These are phyloP conservation scores for Penicillium palitans DNA, from an alignment of 2,329 filamentous ascomycete genomes.

Conservation along the genomic window DNA sequence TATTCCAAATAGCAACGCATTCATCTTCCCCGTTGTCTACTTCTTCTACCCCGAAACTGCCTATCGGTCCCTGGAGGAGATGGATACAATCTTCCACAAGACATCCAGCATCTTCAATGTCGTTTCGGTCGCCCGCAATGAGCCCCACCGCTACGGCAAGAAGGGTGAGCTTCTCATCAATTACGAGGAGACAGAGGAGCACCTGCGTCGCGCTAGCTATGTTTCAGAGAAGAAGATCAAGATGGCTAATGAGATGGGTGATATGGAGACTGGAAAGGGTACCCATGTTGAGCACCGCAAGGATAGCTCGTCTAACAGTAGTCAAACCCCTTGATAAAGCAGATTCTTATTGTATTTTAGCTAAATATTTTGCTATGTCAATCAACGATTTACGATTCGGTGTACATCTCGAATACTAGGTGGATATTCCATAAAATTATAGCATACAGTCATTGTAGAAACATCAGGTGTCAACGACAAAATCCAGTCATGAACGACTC, in stretches of 20 bases:
- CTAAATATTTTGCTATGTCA: background rate
- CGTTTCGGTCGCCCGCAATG: constrained; percentile 51
- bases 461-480: background rate
- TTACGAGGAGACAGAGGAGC: constrained; percentile 47
- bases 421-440: background rate
- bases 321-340: constrained; percentile 27
- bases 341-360: background rate
- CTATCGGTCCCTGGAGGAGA: constrained; percentile 62
- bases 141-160: constrained; percentile 58
- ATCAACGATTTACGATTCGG: background rate
- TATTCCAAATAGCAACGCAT: constrained; percentile 43
- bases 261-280: constrained; percentile 24
- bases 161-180: constrained; percentile 56
- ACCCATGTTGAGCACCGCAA: constrained; percentile 22
- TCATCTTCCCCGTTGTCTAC: constrained; percentile 57
- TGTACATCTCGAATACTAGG: background rate
- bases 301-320: constrained; percentile 18
- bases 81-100: constrained; percentile 65
- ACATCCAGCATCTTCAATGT: constrained; percentile 49
- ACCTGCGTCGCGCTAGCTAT: constrained; percentile 31
- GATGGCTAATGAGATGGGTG: constrained; percentile 2
- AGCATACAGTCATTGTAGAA: background rate
- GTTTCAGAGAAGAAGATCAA: constrained; percentile 20
- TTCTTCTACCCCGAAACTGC: constrained; percentile 62
- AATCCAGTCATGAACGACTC: background rate